Base-by-base conservation (phyloP, 2,329 filamentous ascomycete genomes). In the Apiospora arundinis region DNA sequence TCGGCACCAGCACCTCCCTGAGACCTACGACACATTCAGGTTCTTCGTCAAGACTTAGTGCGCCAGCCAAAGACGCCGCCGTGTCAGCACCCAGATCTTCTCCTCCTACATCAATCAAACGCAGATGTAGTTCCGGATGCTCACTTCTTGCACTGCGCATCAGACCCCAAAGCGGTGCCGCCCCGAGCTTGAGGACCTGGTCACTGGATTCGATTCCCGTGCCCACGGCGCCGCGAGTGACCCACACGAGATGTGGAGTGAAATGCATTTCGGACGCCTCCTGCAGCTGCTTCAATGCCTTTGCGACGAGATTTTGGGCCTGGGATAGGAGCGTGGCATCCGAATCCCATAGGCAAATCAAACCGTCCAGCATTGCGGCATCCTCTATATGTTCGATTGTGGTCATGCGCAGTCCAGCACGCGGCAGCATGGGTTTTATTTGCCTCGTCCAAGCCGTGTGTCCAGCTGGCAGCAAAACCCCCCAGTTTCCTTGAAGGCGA, bases 131-230 rank as follows among this genome's bases (percentile, higher is more conserved):
- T 69, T 79, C 78, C 49, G 78, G 77, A 72, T 79, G 76, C 70
- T 80, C 78, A 52, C 63, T 78, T 45, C 77, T 72, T 37, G 75
- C 75, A 9, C 77, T 78, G 37, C 78, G 76, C 74, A 77, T 76
- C 14, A 80, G 71, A 67, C 78, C 78, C 78, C 76, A 79, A 56
- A 80, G 70, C 45, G 76, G 71, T 40, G 71, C 75, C 0, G 75
- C 72, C 37, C 74, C 77, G n/a, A 74, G 73, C 56, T 67, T 70
- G 65, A 74, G 72, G 45, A n/a, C 68, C 40, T 28, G 46, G 70
- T 78, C 74, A 60, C 73, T 70, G n/a, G 68, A 67, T 56, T 72
- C 70, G n/a, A 23, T 67, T 16, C 70, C 75, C 14, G 73, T 73
- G 52, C 77, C 76, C 5, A 78, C 69, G 4, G 74, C 76, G 68